phyloP scores from a whole-genome alignment of 2,329 filamentous ascomycete genomes.

The Fusarium humuli region DNA sequence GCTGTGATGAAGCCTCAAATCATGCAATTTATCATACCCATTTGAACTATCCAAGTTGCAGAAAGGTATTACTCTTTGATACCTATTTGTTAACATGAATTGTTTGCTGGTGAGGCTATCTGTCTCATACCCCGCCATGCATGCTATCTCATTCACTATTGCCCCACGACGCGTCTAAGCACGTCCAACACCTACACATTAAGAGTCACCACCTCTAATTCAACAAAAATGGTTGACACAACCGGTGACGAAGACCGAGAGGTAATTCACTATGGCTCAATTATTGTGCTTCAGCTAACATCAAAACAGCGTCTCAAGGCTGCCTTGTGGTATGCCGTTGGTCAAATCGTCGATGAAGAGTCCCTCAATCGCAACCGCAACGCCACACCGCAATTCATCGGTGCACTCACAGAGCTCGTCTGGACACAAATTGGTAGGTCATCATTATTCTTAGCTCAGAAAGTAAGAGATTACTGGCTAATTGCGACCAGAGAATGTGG shows the following conservation, averaged over 20 bases:
- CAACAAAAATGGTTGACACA: conserved; percentile 50
- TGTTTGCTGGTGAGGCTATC: background rate
- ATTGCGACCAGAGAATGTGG: conserved; percentile 62
- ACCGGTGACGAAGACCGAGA: conserved; percentile 52
- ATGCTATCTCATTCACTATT: background rate
- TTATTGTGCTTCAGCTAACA: background rate
- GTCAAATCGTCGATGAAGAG: conserved; percentile 90
- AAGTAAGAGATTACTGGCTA: background rate
- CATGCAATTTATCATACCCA: background rate
- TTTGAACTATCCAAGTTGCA: background rate
- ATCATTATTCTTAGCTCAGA: background rate
- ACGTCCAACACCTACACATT: conserved; percentile 17
- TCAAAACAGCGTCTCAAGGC: conserved; percentile 78
- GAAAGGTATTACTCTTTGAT: background rate
- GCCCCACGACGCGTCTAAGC: conserved; percentile 39
- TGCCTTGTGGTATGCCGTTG: conserved; percentile 84
- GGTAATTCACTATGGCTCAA: conserved; percentile 34
- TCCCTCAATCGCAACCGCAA: conserved; percentile 73
- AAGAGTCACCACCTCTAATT: background rate
- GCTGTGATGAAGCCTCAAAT: background rate
- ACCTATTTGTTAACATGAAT: background rate
- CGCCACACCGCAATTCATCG: conserved; percentile 92
- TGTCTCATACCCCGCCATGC: conserved; percentile 18
- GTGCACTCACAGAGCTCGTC: conserved; percentile 84
- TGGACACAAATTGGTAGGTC: conserved; percentile 84